Evolutionary conservation across 805 yeast genomes (phyloP).

Genomic region (Starmerella khaoyaiensis): DNA sequence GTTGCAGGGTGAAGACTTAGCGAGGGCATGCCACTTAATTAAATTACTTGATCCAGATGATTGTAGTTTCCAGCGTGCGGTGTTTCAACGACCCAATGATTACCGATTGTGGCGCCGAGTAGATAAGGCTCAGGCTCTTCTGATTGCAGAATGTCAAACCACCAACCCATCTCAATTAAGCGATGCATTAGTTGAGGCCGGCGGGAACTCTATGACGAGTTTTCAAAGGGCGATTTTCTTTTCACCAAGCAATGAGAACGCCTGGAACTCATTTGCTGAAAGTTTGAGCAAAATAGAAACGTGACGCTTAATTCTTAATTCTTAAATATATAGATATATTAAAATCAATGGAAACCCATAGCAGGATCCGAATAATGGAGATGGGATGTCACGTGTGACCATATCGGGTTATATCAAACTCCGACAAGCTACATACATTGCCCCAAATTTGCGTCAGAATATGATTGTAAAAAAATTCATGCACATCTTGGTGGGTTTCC

Average conservation of each 20-base stretch:
- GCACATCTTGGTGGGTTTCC: too few species aligned
- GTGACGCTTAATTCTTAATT: too few species aligned
- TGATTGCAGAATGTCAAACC: constrained; percentile 40
- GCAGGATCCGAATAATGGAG: too few species aligned
- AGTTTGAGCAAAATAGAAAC: too few species aligned
- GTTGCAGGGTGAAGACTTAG: constrained; percentile 27
- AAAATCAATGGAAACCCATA: too few species aligned
- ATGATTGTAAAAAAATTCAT: too few species aligned
- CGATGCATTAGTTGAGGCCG: constrained; percentile 35
- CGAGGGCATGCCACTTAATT: constrained; percentile 23
- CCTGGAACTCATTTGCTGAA: constrained; percentile 6
- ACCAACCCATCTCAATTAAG: constrained; percentile 42
- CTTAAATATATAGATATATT: too few species aligned
- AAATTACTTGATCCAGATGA: constrained; percentile 17
- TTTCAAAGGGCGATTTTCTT: constrained; percentile 54
- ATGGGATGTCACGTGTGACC: too few species aligned
- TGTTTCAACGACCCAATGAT: constrained; percentile 63
- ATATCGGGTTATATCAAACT: too few species aligned
- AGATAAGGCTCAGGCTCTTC: constrained; percentile 41
- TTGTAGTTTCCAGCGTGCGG: constrained; percentile 52
- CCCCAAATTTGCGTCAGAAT: too few species aligned
- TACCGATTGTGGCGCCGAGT: constrained; percentile 57
- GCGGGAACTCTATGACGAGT: constrained; percentile 29
- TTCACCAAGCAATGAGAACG: constrained; percentile 4
- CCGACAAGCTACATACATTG: too few species aligned